Evolutionary conservation across 2,329 filamentous ascomycete species (phyloP).

Genomic region (Blastomyces emzantsi): DNA sequence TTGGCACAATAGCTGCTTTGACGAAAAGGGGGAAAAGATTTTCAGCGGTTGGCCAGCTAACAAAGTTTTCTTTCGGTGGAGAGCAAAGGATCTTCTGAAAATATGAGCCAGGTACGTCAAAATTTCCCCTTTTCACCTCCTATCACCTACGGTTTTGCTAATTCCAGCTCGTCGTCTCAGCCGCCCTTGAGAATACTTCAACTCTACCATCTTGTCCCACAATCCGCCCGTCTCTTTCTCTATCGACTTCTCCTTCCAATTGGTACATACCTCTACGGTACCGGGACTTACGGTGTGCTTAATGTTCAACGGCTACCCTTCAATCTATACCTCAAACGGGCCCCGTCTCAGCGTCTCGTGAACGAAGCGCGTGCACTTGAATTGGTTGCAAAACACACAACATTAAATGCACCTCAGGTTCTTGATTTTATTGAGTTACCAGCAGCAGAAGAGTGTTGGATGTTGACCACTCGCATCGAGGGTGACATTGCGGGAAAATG

Average conservation of each 20-base stretch:
- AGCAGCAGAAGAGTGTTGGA: conserved; percentile 8
- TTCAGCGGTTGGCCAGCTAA: neutral
- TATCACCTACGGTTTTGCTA: conserved; percentile 4
- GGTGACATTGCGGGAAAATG: conserved; percentile 12
- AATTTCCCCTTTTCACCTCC: conserved; percentile 3
- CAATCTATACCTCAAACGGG: conserved; percentile 11
- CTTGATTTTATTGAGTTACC: conserved; percentile 11
- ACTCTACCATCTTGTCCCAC: conserved; percentile 12
- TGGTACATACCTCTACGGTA: conserved; percentile 10
- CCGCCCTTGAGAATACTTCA: neutral
- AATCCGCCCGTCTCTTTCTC: conserved; percentile 10
- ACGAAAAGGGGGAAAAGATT: neutral
- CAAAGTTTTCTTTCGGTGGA: neutral
- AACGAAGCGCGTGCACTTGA: neutral
- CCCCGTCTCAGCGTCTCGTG: conserved; percentile 3
- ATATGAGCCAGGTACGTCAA: conserved; percentile 1
- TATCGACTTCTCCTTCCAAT: conserved; percentile 11
- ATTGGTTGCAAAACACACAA: conserved; percentile 1
- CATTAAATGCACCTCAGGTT: conserved; percentile 11
- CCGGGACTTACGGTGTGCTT: conserved; percentile 9
- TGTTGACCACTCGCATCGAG: conserved; percentile 10
- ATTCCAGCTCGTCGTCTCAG: conserved; percentile 1
- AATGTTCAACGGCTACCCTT: conserved; percentile 13
- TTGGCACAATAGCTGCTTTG: neutral
- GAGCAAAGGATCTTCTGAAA: neutral